Conservation (phyloP, 2,329 filamentous ascomycete species). For the Helicocarpus griseus region DNA sequence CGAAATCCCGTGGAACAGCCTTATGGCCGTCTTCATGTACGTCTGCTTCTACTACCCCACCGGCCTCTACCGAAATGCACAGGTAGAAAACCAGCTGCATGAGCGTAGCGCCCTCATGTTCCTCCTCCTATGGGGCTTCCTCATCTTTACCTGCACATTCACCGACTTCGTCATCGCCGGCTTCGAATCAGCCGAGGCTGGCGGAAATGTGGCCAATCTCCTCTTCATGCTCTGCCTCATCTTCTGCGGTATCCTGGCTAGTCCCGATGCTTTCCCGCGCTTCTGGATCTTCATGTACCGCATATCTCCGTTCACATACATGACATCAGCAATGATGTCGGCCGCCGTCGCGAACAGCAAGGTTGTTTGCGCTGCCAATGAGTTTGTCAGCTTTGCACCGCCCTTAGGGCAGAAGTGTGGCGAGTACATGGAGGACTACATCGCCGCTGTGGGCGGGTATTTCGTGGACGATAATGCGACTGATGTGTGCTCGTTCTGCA, state of each 20-base stretch:
- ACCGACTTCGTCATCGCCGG: slow-evolving; percentile 63
- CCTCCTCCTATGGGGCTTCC: slow-evolving; percentile 53
- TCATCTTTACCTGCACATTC: slow-evolving; percentile 62
- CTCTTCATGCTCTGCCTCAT: slow-evolving; percentile 49
- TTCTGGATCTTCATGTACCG: slow-evolving; percentile 75
- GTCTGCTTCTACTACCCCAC: slow-evolving; percentile 59
- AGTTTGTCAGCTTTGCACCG: slow-evolving; percentile 28
- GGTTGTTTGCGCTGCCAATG: slow-evolving; percentile 23
- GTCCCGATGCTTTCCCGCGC: slow-evolving; percentile 47
- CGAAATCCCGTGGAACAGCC: slow-evolving; percentile 56
- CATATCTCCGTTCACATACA: slow-evolving; percentile 55
- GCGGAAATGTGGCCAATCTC: slow-evolving; percentile 51
- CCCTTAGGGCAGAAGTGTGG: slow-evolving; percentile 54
- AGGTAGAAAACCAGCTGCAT: slow-evolving; percentile 26
- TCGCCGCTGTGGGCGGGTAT: slow-evolving; percentile 26
- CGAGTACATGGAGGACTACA: slow-evolving; percentile 37
- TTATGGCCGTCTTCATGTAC: slow-evolving; percentile 54
- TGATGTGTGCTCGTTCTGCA: slow-evolving; percentile 42
- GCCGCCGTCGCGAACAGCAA: slow-evolving; percentile 20
- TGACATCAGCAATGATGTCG: slow-evolving; percentile 30
- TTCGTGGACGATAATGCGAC: slow-evolving; percentile 37
- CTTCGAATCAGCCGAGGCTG: slow-evolving; percentile 58
- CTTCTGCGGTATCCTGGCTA: slow-evolving; percentile 46
- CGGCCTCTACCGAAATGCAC: slow-evolving; percentile 34
- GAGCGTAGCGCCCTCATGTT: slow-evolving; percentile 56